These are phyloP conservation scores for Populus tomentosa DNA, from an alignment of 441 rosid genomes.

Conservation along the genomic window DNA sequence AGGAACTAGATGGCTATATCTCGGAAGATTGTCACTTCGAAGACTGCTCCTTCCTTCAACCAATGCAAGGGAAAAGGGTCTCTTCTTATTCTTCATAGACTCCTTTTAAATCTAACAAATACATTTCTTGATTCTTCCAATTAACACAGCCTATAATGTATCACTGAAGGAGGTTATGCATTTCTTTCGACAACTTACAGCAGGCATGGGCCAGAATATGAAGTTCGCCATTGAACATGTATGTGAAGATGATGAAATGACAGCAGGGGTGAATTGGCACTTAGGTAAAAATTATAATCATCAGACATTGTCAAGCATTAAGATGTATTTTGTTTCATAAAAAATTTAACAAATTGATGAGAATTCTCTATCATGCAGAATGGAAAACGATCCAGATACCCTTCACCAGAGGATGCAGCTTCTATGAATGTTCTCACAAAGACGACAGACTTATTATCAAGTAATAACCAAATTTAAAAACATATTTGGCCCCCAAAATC, in stretches of 20 bases:
- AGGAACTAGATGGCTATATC: constrained; percentile 38
- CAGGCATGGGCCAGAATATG: constrained; percentile 66
- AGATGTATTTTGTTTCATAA: neutral
- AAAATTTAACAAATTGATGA: neutral
- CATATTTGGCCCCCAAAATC: neutral
- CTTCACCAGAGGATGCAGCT: constrained; percentile 80
- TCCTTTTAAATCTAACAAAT: neutral
- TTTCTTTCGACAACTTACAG: constrained; percentile 45
- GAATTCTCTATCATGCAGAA: constrained; percentile 35
- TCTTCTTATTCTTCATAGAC: neutral
- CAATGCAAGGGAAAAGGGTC: constrained; percentile 64
- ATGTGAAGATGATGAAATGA: constrained; percentile 46
- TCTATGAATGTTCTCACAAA: constrained; percentile 45
- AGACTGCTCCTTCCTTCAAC: constrained; percentile 63
- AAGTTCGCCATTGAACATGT: constrained; percentile 56
- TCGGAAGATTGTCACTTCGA: constrained; percentile 54
- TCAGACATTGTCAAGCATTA: constrained; percentile 10
- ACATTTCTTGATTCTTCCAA: neutral
- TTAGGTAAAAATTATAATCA: constrained; percentile 39
- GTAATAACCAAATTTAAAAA: constrained; percentile 18
- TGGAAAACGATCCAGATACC: constrained; percentile 64
- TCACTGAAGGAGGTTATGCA: constrained; percentile 49
- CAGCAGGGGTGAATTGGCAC: constrained; percentile 72
- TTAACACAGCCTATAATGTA: neutral
- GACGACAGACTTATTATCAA: constrained; percentile 45